Percentiles rank a stretch among this genome's conserved stretches.
These are phyloP conservation scores for Yamadazyma friedrichii DNA, from an alignment of 1,139 yeast species.

Conservation along the genomic window DNA sequence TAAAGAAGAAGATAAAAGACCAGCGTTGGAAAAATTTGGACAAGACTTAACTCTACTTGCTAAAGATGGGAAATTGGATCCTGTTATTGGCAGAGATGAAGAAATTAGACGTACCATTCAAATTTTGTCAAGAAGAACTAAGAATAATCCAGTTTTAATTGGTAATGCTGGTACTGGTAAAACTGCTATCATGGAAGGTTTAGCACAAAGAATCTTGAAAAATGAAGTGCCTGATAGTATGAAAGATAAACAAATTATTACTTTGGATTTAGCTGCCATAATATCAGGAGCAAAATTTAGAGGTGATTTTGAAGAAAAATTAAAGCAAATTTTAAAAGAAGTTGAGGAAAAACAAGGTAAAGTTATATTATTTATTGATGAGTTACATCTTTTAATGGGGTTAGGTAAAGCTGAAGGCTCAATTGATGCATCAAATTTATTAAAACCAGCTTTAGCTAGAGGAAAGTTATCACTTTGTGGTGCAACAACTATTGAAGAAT, in stretches of 20 bases:
- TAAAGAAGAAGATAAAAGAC: slow-evolving; percentile 53
- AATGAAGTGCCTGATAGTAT: slow-evolving; percentile 95
- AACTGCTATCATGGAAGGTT: slow-evolving; percentile 93
- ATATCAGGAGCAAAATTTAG: slow-evolving; percentile 94
- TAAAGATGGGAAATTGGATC: slow-evolving; percentile 86
- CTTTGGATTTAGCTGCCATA: slow-evolving; percentile 84
- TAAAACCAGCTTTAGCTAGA: slow-evolving; percentile 92
- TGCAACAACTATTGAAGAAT: slow-evolving; percentile 91
- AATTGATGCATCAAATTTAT: slow-evolving; percentile 89
- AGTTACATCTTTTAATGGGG: slow-evolving; percentile 86
- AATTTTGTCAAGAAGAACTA: slow-evolving; percentile 85
- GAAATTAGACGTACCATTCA: slow-evolving; percentile 92
- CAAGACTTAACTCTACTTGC: slow-evolving; percentile 85
- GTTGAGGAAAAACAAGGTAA: slow-evolving; percentile 79
- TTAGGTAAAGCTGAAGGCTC: slow-evolving; percentile 95
- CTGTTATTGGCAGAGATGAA: slow-evolving; percentile 95
- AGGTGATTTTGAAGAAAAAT: slow-evolving; percentile 92
- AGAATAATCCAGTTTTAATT: slow-evolving; percentile 89
- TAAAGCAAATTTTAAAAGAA: slow-evolving; percentile 81
- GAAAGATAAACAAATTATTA: slow-evolving; percentile 78
- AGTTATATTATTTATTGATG: slow-evolving; percentile 86
- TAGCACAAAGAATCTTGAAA: slow-evolving; percentile 86
- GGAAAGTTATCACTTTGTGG: slow-evolving; percentile 94
- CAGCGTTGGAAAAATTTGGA: slow-evolving; percentile 87
- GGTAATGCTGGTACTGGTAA: slow-evolving; percentile 99